Evolutionary conservation across 768 basidiomycete species (phyloP).

Genomic region (Crassisporium funariophilum): DNA sequence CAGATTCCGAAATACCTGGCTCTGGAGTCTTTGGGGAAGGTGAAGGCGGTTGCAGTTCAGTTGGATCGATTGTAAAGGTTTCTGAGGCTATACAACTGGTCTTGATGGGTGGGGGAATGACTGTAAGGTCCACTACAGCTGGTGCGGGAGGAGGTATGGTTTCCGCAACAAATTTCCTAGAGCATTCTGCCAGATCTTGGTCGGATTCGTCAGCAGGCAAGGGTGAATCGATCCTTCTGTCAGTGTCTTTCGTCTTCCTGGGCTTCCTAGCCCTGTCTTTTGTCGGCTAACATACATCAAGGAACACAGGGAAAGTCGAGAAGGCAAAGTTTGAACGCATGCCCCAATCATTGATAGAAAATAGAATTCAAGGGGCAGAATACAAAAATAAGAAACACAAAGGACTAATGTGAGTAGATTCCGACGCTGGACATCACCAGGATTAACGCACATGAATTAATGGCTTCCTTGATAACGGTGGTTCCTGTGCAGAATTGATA

Average conservation of each 20-base stretch:
- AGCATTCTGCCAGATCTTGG: background rate
- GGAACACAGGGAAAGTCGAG: conserved; percentile 22
- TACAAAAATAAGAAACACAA: conserved; percentile 27
- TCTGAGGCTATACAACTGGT: no score
- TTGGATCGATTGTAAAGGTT: no score
- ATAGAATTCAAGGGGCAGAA: conserved; percentile 30
- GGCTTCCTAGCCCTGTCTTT: conserved; percentile 74
- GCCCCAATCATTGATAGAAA: conserved; percentile 28
- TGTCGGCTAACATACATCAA: conserved; percentile 57
- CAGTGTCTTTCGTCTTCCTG: conserved; percentile 37
- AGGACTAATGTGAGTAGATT: conserved; percentile 47
- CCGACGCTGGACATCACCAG: conserved; percentile 54
- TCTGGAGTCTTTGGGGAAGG: no score
- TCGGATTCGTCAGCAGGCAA: background rate
- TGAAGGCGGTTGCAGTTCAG: no score
- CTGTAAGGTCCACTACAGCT: no score
- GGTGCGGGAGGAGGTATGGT: no score
- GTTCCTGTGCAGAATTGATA: conserved; percentile 33
- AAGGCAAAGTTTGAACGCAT: conserved; percentile 25
- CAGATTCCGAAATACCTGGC: no score
- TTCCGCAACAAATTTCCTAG: no score
- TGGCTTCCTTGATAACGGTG: conserved; percentile 59
- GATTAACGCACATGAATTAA: conserved; percentile 87
- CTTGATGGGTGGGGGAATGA: no score
- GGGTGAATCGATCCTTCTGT: background rate